phyloP scores from a whole-genome alignment of 495 filamentous ascomycete species.

The Penicillium angulare region DNA sequence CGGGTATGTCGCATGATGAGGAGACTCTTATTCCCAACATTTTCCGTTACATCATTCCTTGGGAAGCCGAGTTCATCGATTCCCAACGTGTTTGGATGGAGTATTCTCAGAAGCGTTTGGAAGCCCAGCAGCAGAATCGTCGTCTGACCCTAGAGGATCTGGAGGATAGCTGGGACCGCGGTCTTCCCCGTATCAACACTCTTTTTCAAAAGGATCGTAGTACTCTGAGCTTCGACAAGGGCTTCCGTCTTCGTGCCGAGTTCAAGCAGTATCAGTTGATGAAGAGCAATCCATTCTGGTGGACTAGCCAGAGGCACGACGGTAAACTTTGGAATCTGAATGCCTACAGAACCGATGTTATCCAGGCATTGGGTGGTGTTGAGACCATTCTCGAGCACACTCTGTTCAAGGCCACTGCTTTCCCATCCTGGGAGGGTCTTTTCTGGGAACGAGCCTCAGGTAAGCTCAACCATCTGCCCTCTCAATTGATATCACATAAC shows the following conservation, averaged over 20 bases:
- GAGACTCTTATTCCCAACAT: conserved; percentile 99
- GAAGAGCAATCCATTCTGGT: conserved; percentile 99
- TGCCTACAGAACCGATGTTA: conserved; percentile 96
- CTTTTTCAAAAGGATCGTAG: conserved; percentile 99
- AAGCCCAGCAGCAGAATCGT: conserved; percentile 97
- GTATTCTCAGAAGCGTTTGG: conserved; percentile 95
- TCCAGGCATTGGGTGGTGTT: conserved; percentile 98
- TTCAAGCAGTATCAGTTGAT: conserved; percentile 99
- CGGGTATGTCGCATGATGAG: conserved; percentile 98
- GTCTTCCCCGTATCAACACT: conserved; percentile 97
- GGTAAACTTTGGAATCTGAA: conserved; percentile 99
- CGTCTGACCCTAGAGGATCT: conserved; percentile 94
- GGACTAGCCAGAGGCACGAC: conserved; percentile 97
- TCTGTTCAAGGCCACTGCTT: conserved; percentile 97
- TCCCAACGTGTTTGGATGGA: conserved; percentile 99
- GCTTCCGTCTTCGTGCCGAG: conserved; percentile 92
- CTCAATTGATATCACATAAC: conserved; percentile 24
- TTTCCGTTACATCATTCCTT: conserved; percentile 99
- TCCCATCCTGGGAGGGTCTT: conserved; percentile 97
- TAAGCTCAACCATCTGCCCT: neutral
- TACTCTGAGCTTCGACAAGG: conserved; percentile 98
- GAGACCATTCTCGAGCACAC: conserved; percentile 99
- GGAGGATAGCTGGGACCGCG: conserved; percentile 98
- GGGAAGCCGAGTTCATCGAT: conserved; percentile 99
- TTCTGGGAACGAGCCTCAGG: conserved; percentile 72